Base-by-base conservation (phyloP, 495 filamentous ascomycete species). In the Aspergillus funiculosus region DNA sequence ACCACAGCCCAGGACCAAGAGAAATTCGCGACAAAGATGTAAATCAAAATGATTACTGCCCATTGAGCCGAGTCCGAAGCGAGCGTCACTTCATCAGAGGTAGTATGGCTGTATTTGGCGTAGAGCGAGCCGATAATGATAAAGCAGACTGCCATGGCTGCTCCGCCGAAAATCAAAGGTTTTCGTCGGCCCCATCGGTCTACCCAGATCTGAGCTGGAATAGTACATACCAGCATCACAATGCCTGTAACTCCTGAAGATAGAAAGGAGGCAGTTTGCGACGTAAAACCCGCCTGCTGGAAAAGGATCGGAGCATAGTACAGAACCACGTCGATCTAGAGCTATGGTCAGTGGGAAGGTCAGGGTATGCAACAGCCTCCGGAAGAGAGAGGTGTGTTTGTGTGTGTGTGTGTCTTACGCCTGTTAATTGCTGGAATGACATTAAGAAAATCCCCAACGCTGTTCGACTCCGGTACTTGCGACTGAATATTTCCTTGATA, bases 1-100 rank as follows among this genome's bases (percentile, higher is more conserved):
- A 51, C 39, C 39, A 53, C 50, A 20, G 50, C 50, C 50, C 50
- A 53, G 3, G 50, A 53, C 43, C 43, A 43, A 6, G 43, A 48
- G 29, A 48, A 53, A 13, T 48, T 53, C 1, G 50, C 50, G 7
- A 48, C 50, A 21, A 53, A 48, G n/a, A 53, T 28, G 18, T 48
- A 53, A 21, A 53, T 53, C n/a, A 48, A 25, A 3, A 53, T 44
- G 13, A 53, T 48, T 10, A 53, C 43, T n/a, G 31, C 50, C 44
- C 50, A 53, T 30, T 48, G 50, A 22, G 39, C 50, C 15, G 50
- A 19, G 20, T 44, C 27, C 2, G 50, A 48, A 4, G 7, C 26
- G 20, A 48, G 25, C 1, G 7, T 27, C 6, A 53, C 50, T 19
- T 32, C 44, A 28, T 53, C 44, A 1, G n/a, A 20, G 1, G 38